These are phyloP conservation scores for Carpinus fangiana DNA, from an alignment of 306 rosid genomes.

Conservation along the genomic window DNA sequence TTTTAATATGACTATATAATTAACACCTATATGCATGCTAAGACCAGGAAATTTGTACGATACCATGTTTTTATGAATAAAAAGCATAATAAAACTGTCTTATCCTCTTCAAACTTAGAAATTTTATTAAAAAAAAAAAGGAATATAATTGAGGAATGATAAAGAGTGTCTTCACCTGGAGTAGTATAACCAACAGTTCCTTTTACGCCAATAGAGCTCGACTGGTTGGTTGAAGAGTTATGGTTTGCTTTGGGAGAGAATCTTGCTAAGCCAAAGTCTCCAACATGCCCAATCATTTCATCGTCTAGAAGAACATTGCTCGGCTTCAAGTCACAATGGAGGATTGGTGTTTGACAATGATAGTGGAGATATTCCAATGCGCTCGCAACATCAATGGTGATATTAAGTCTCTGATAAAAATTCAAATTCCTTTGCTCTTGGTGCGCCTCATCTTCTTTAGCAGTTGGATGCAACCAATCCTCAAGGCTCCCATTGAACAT, in stretches of 20 bases:
- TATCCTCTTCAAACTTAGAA: too few relatives aligned
- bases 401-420: background rate
- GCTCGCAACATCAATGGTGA: background rate
- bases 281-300: background rate
- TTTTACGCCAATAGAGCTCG: background rate
- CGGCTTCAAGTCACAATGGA: background rate
- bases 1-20: too few relatives aligned
- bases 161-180: background rate
- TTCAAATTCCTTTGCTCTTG: background rate
- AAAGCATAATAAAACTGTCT: too few relatives aligned
- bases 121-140: too few relatives aligned
- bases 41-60: too few relatives aligned
- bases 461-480: background rate
- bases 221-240: background rate
- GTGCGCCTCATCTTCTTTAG: background rate
- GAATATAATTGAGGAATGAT: too few relatives aligned
- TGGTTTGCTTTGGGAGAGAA: background rate
- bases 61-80: too few relatives aligned
- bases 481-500: background rate
- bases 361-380: background rate
- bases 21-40: too few relatives aligned
- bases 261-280: background rate
- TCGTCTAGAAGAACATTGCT: background rate
- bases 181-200: background rate
- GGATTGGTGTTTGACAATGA: background rate